Conservation (phyloP, 768 basidiomycete genomes). For the Calocybe gangraenosa region DNA sequence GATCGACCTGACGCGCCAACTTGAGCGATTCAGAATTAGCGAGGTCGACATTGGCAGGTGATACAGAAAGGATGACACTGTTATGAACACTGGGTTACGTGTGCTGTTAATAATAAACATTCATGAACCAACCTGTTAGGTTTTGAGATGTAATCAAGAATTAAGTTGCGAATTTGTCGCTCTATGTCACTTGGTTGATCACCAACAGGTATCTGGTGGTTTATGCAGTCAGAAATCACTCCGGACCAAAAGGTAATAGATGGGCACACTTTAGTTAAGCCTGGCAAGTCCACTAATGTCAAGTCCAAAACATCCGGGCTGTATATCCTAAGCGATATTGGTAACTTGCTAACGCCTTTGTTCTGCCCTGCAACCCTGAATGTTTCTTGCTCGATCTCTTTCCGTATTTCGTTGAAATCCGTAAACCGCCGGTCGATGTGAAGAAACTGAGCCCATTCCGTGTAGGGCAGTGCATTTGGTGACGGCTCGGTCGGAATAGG, state of each 20-base stretch:
- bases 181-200: slow-evolving; percentile 99
- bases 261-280: slow-evolving; percentile 84
- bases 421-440: slow-evolving; percentile 95
- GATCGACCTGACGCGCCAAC: slow-evolving; percentile 92
- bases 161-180: slow-evolving; percentile 88
- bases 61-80: slow-evolving; percentile 95
- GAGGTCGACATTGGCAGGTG: slow-evolving; percentile 96
- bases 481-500: slow-evolving; percentile 54
- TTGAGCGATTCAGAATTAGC: slow-evolving; percentile 98
- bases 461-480: slow-evolving; percentile 41
- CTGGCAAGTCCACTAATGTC: slow-evolving; percentile 94
- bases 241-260: neutral
- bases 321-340: slow-evolving; percentile 93
- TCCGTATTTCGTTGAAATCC: slow-evolving; percentile 92
- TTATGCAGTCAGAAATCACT: neutral
- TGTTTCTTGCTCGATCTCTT: slow-evolving; percentile 98
- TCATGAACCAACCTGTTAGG: slow-evolving; percentile 87
- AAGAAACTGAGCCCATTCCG: slow-evolving; percentile 96
- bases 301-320: slow-evolving; percentile 94
- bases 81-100: neutral
- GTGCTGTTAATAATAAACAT: neutral
- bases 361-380: slow-evolving; percentile 97
- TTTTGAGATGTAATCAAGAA: slow-evolving; percentile 95
- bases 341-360: slow-evolving; percentile 95
- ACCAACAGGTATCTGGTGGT: slow-evolving; percentile 79